These are phyloP conservation scores for Cladorrhinum sp. DNA, from an alignment of 2,329 filamentous ascomycete genomes.

Conservation along the genomic window DNA sequence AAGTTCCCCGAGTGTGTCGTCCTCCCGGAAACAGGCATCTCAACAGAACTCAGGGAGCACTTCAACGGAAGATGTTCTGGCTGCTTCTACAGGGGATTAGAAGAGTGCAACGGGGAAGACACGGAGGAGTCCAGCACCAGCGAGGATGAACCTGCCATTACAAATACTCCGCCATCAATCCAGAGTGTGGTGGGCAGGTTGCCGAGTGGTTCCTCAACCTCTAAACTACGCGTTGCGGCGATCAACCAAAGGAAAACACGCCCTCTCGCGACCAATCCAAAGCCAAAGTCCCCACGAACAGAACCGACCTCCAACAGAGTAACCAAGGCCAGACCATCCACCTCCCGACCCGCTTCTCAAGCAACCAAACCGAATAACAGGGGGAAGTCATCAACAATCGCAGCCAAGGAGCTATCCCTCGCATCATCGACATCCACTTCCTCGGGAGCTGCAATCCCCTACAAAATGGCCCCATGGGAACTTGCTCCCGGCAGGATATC, in stretches of 20 bases:
- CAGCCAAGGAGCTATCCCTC: not conserved
- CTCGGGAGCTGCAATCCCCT: not conserved
- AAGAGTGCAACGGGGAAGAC: not conserved
- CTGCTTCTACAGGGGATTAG: not conserved
- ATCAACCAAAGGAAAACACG: not conserved
- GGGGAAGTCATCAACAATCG: not conserved
- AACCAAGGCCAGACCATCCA: not conserved
- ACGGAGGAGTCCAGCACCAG: not conserved
- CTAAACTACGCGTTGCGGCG: not conserved
- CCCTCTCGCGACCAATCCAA: not conserved
- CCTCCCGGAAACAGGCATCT: slow-evolving; percentile 1
- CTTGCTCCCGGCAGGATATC: slow-evolving; percentile 18
- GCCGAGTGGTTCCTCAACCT: not conserved
- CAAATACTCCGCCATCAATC: not conserved
- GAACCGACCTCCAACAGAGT: not conserved
- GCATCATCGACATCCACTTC: not conserved
- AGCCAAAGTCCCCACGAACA: not conserved
- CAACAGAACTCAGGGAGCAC: not conserved
- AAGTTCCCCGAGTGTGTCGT: slow-evolving; percentile 11
- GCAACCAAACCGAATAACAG: not conserved
- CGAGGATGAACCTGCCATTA: not conserved
- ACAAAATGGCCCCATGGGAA: slow-evolving; percentile 19
- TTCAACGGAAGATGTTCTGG: not conserved
- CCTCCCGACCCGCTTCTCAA: not conserved
- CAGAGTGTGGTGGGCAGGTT: not conserved